Evolutionary conservation across 2,329 filamentous ascomycete species (phyloP).

Genomic region (Chrysoporthe deuterocubensis): DNA sequence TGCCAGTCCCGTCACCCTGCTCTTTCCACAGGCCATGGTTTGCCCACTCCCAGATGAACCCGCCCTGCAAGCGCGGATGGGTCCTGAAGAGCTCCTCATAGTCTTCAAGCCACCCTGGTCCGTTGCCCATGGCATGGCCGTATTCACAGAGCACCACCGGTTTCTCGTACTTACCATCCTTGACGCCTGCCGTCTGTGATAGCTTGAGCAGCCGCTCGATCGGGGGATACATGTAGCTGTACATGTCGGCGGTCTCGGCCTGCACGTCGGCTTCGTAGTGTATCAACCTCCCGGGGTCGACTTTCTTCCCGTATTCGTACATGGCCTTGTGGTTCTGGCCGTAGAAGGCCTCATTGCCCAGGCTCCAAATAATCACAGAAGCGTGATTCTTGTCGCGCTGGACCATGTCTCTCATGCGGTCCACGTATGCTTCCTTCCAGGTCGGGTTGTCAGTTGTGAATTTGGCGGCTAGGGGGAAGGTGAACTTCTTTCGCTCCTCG

Average conservation of each 20-base stretch:
- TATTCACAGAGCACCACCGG: conserved; percentile 65
- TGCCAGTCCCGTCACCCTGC: conserved; percentile 39
- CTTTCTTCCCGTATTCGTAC: conserved; percentile 63
- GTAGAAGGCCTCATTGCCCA: conserved; percentile 76
- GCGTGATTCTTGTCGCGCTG: conserved; percentile 73
- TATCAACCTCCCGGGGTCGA: conserved; percentile 62
- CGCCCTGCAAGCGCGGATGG: conserved; percentile 66
- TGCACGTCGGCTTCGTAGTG: conserved; percentile 70
- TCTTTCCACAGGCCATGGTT: conserved; percentile 62
- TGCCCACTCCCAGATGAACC: conserved; percentile 70
- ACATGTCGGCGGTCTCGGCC: conserved; percentile 66
- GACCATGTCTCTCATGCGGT: conserved; percentile 67
- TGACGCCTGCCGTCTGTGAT: conserved; percentile 46
- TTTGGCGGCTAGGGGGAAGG: conserved; percentile 56
- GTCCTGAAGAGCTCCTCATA: conserved; percentile 68
- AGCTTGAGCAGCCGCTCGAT: conserved; percentile 56
- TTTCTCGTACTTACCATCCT: conserved; percentile 53
- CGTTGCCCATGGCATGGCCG: conserved; percentile 73
- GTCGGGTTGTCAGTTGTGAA: conserved; percentile 64
- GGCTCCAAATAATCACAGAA: conserved; percentile 73
- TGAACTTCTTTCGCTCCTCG: conserved; percentile 62
- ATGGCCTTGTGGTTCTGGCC: conserved; percentile 70
- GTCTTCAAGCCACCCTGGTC: conserved; percentile 70
- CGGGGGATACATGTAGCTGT: conserved; percentile 68
- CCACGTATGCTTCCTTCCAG: conserved; percentile 68